A percentile compares a stretch with the other conserved stretches of the same genome.
Conservation (phyloP, 208 protist species). For the Acanthamoeba rhysodes region DNA sequence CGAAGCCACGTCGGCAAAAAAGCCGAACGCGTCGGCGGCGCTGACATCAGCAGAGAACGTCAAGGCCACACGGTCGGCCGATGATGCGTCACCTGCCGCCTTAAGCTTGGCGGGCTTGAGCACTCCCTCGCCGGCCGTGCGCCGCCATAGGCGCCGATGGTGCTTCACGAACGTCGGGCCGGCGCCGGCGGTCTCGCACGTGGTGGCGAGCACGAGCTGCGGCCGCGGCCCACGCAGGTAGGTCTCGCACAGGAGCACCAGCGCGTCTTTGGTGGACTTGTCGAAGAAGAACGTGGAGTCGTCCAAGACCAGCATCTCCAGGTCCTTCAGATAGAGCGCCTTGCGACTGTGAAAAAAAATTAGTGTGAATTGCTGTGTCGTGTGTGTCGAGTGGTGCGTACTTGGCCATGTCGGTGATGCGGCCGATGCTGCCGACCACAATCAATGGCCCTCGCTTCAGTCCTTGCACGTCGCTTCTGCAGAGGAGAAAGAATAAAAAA, state of each 20-base stretch:
- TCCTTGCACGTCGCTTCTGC: slow-evolving; percentile 87
- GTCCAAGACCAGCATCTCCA: background rate
- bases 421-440: slow-evolving; percentile 98
- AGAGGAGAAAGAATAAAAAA: background rate
- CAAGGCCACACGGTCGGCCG: background rate
- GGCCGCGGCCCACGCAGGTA: background rate
- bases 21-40: too few relatives aligned
- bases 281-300: background rate
- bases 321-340: slow-evolving; percentile 90
- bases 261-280: background rate
- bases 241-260: background rate
- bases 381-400: slow-evolving; percentile 88
- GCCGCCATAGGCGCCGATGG: background rate
- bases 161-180: background rate
- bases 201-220: background rate
- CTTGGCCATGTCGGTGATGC: slow-evolving; percentile 98
- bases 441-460: slow-evolving; percentile 91
- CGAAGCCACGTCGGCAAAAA: too few relatives aligned
- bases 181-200: slow-evolving; percentile 75
- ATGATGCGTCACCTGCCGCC: background rate
- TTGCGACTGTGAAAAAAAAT: slow-evolving; percentile 79
- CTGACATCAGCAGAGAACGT: background rate
- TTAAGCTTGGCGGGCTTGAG: background rate
- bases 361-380: background rate
- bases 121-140: background rate